Evolutionary conservation across 1,284 basidiomycete genomes (phyloP).

Genomic region (Somion occarium): DNA sequence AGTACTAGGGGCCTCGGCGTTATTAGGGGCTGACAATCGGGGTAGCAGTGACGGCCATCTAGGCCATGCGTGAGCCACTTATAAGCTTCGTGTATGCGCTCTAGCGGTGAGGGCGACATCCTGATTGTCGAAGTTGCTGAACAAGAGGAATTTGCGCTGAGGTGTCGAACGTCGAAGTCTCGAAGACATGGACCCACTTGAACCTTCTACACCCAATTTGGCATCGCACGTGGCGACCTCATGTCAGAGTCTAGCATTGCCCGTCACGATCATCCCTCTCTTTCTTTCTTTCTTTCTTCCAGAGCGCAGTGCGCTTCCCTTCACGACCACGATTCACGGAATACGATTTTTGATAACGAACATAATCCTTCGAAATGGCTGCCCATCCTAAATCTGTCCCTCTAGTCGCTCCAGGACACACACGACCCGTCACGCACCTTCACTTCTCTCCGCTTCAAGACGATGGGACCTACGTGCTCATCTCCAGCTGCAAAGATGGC

Average conservation of each 20-base stretch:
- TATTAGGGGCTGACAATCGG: too few species aligned
- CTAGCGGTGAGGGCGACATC: too few species aligned
- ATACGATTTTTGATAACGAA: conserved; percentile 12
- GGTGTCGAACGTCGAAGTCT: too few species aligned
- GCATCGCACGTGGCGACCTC: conserved; percentile 4
- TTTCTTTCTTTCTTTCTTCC: conserved; percentile 28
- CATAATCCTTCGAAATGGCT: conserved; percentile 19
- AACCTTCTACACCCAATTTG: too few species aligned
- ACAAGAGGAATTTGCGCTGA: too few species aligned
- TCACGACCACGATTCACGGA: conserved; percentile 26
- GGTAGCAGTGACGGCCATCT: too few species aligned
- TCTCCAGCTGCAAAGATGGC: conserved; percentile 95
- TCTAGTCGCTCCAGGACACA: conserved; percentile 77
- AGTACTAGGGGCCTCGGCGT: too few species aligned
- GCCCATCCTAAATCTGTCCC: conserved; percentile 60
- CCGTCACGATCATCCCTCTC: conserved; percentile 4
- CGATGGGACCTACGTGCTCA: conserved; percentile 81
- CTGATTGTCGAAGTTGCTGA: too few species aligned
- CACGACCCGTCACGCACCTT: conserved; percentile 89
- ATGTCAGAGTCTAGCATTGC: background rate
- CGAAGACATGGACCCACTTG: too few species aligned
- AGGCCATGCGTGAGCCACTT: too few species aligned
- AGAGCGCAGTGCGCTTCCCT: conserved; percentile 61
- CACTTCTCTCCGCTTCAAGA: conserved; percentile 85
- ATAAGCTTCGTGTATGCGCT: too few species aligned